Base-by-base conservation (phyloP, 352 stramenopile genomes). In the Phytophthora cactorum region DNA sequence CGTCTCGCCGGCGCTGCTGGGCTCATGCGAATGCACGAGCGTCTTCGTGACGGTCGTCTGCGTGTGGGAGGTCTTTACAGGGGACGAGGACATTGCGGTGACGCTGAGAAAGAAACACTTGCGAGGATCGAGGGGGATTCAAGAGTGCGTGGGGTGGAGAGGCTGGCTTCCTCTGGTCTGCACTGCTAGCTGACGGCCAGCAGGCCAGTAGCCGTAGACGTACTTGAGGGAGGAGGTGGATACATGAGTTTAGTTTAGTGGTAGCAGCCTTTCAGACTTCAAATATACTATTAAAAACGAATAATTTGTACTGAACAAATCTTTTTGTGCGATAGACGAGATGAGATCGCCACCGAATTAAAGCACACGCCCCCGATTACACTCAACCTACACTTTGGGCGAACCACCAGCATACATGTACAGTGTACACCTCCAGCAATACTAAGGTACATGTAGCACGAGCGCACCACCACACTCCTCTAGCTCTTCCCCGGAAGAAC, bases 1-100 rank as follows among this genome's bases (percentile, higher is more conserved):
- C 45, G 31, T 55, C 6, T 70, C 60, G 22, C 46, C 38, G 39
- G 39, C 43, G 25, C 17, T 49, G 12, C 31, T 55, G n/a, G 65
- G 59, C 17, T 41, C 32, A n/a, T 52, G 34, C 27, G 60, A 59
- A 44, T 71, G 67, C 44, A 71, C 31, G 29, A 61, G 55, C 32
- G 67, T 72, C 62, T 64, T 72, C 38, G 27, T 72, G 25, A 64
- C 52, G 31, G 56, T 72, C 54, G 57, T 75, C 22, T 72, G 44
- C 7, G 61, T 70, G 54, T 56, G 53, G 17, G 67, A 61, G 25
- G 46, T 64, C 52, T 66, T 71, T 7, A 68, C 61, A 31, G 67
- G 52, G 15, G 59, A 63, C 45, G 62, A 75, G 34, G 54, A 59
- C 62, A 75, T 75, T 1, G 39, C 27, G 14, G 29, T 9, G 11